These are phyloP conservation scores for Brasenia schreberi DNA, from an alignment of 164 flowering plant species.

Conservation along the genomic window DNA sequence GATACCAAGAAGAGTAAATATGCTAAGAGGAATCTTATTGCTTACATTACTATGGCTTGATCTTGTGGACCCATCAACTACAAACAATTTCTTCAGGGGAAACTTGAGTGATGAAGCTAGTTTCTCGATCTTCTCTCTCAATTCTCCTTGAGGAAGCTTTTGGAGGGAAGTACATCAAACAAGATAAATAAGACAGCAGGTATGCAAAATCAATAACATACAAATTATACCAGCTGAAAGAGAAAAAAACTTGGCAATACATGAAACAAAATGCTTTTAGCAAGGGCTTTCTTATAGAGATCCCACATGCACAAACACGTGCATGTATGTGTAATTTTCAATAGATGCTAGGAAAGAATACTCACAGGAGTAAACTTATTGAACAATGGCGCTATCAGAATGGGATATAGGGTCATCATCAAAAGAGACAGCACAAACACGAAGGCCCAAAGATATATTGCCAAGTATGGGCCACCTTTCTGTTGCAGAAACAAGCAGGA, in stretches of 20 bases:
- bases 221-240: not conserved
- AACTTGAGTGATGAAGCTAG: slow-evolving; percentile 89
- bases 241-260: not conserved
- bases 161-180: slow-evolving; percentile 3
- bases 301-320: not conserved
- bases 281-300: too few species aligned
- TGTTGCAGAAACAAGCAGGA: slow-evolving; percentile 21
- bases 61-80: slow-evolving; percentile 97
- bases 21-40: not conserved
- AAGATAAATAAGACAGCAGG: not conserved
- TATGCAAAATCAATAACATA: not conserved
- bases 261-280: too few species aligned
- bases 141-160: slow-evolving; percentile 88
- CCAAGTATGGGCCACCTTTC: slow-evolving; percentile 98
- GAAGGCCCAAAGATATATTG: slow-evolving; percentile 93
- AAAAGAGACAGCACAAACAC: slow-evolving; percentile 80
- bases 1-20: not conserved
- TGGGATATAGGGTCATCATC: slow-evolving; percentile 91
- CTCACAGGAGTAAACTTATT: slow-evolving; percentile 97
- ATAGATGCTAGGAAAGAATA: slow-evolving; percentile 3
- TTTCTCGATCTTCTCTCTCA: slow-evolving; percentile 61
- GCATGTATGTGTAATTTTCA: not conserved
- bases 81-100: slow-evolving; percentile 91
- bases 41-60: slow-evolving; percentile 99
- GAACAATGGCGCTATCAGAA: slow-evolving; percentile 94